Conservation (phyloP, 1,284 basidiomycete species). For the Melanopsichium pennsylvanicum region DNA sequence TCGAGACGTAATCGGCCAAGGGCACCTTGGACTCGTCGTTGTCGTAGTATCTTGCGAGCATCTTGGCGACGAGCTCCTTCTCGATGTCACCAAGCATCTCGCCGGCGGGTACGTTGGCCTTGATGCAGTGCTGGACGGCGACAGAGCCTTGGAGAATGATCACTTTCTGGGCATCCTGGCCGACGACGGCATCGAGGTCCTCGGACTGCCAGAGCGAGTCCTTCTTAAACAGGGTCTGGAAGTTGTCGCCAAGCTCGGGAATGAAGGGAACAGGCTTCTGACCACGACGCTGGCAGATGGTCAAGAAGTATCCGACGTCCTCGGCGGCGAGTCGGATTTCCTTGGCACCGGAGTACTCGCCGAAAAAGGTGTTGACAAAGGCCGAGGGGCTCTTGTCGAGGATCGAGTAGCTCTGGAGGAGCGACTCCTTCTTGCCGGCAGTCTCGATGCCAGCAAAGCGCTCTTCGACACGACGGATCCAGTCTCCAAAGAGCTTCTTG, state of each 20-base stretch:
- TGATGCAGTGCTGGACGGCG: constrained; percentile 83
- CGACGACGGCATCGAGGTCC: constrained; percentile 97
- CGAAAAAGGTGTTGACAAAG: constrained; percentile 85
- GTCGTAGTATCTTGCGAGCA: constrained; percentile 82
- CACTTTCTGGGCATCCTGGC: constrained; percentile 90
- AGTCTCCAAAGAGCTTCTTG: constrained; percentile 93
- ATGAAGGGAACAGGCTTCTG: constrained; percentile 99
- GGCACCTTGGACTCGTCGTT: constrained; percentile 83
- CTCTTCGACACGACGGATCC: constrained; percentile 90
- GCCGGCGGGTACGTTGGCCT: constrained; percentile 91
- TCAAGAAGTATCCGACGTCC: constrained; percentile 93
- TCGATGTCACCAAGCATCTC: constrained; percentile 90
- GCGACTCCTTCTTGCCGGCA: constrained; percentile 52
- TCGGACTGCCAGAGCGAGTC: constrained; percentile 98
- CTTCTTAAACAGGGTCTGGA: constrained; percentile 78
- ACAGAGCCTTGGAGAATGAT: constrained; percentile 97
- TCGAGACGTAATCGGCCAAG: constrained; percentile 83
- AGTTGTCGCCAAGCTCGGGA: constrained; percentile 85
- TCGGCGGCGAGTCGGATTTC: constrained; percentile 91
- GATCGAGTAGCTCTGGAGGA: constrained; percentile 78
- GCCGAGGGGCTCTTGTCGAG: constrained; percentile 79
- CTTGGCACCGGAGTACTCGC: constrained; percentile 79
- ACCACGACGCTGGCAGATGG: constrained; percentile 89
- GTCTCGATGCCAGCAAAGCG: constrained; percentile 70
- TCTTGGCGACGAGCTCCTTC: constrained; percentile 76